Conservation (phyloP, 306 rosid genomes). For the Quercus gilva region DNA sequence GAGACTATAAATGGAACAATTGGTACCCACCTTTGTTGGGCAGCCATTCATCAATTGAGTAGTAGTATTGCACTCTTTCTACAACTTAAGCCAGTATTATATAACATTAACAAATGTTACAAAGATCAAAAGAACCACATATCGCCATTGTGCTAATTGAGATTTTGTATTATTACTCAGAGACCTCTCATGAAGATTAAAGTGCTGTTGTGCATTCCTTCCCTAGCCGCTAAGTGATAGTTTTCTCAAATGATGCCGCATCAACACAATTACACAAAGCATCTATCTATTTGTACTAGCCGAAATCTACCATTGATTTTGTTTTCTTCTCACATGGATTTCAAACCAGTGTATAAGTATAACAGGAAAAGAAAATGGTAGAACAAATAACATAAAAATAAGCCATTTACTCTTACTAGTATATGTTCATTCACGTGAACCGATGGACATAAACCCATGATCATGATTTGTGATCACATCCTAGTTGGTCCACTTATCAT, state of each 20-base stretch:
- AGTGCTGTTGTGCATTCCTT: no score
- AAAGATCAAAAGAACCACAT: neutral
- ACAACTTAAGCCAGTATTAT: constrained; percentile 8
- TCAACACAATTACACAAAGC: constrained; percentile 93
- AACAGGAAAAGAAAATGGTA: constrained; percentile 1
- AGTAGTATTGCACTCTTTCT: neutral
- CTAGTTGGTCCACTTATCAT: neutral
- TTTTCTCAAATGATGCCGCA: constrained; percentile 74
- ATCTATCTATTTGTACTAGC: constrained; percentile 85
- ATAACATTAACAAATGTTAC: constrained; percentile 18
- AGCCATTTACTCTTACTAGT: neutral
- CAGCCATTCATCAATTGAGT: no score
- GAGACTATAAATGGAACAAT: no score
- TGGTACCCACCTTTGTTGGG: no score
- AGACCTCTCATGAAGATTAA: constrained; percentile 42
- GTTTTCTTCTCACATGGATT: constrained; percentile 96
- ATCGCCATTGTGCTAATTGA: neutral
- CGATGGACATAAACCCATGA: neutral
- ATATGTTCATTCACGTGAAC: neutral
- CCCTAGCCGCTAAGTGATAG: no score
- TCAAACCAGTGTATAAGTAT: constrained; percentile 65
- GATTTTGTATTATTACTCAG: neutral
- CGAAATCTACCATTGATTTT: constrained; percentile 71
- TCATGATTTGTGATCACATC: neutral
- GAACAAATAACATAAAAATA: constrained; percentile 1